Evolutionary conservation across 129 eudicot species (phyloP).

Genomic region (Lactuca sativa): DNA sequence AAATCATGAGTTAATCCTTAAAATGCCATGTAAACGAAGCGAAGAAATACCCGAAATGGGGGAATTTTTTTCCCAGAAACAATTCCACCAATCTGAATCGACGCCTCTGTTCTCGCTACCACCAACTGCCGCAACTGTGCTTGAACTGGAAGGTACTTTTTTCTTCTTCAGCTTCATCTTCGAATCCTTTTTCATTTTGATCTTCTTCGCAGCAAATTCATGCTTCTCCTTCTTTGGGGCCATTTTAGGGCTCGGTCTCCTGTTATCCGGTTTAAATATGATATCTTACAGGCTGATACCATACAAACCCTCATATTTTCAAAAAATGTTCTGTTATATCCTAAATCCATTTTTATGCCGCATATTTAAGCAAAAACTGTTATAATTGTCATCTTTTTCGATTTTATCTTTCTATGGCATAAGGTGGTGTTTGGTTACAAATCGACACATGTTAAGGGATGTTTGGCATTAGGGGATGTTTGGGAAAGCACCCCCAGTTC

Average conservation of each 20-base stretch:
- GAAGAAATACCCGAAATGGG: slow-evolving; percentile 44
- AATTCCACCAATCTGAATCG: slow-evolving; percentile 94
- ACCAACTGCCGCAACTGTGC: slow-evolving; percentile 25
- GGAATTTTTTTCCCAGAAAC: slow-evolving; percentile 74
- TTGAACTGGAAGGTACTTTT: slow-evolving; percentile 27
- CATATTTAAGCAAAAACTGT: too few relatives aligned
- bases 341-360: too few relatives aligned
- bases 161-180: slow-evolving; percentile 56
- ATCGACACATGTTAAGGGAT: too few relatives aligned
- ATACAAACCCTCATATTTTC: too few relatives aligned
- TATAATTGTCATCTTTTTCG: too few relatives aligned
- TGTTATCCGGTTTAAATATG: neutral
- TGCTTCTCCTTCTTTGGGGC: slow-evolving; percentile 48
- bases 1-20: neutral
- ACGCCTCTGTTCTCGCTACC: slow-evolving; percentile 54
- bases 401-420: too few relatives aligned
- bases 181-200: slow-evolving; percentile 57
- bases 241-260: slow-evolving; percentile 20
- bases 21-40: neutral
- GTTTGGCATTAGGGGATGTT: too few relatives aligned
- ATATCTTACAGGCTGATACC: too few relatives aligned
- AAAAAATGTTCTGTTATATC: too few relatives aligned
- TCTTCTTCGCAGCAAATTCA: slow-evolving; percentile 18
- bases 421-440: too few relatives aligned
- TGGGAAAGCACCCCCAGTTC: too few relatives aligned